Percentiles rank a stretch among this genome's conserved stretches.
Evolutionary conservation across 805 yeast genomes (phyloP).

Genomic region (Saccharomyces cerevisiae): DNA sequence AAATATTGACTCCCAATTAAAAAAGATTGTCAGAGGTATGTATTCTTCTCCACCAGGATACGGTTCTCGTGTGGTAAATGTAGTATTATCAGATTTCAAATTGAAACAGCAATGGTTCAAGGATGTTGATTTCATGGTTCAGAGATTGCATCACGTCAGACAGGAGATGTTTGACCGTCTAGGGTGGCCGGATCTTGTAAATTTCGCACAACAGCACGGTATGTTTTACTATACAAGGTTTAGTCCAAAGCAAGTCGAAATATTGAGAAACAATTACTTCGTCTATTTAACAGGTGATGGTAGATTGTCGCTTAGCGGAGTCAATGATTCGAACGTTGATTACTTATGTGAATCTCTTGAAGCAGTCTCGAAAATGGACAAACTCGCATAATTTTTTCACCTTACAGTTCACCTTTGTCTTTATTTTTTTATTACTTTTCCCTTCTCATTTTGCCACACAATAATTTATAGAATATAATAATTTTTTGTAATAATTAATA

Average conservation of each 20-base stretch:
- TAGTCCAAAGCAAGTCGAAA: slow-evolving; percentile 56
- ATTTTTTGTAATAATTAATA: neutral
- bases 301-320: slow-evolving; percentile 83
- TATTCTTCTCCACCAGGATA: slow-evolving; percentile 93
- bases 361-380: slow-evolving; percentile 3
- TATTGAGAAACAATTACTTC: slow-evolving; percentile 60
- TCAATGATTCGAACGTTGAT: slow-evolving; percentile 72
- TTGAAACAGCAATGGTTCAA: slow-evolving; percentile 68
- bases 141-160: slow-evolving; percentile 71
- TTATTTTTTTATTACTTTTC: neutral
- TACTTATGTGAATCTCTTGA: slow-evolving; percentile 31
- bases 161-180: slow-evolving; percentile 50
- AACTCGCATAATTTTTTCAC: neutral
- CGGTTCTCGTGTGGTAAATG: slow-evolving; percentile 83
- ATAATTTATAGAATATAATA: neutral
- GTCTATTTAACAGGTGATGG: slow-evolving; percentile 88
- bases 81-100: slow-evolving; percentile 53
- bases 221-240: slow-evolving; percentile 95
- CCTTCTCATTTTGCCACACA: neutral
- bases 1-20: slow-evolving; percentile 67
- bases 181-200: slow-evolving; percentile 78
- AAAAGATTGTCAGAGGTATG: slow-evolving; percentile 74
- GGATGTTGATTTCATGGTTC: slow-evolving; percentile 73
- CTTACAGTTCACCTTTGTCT: neutral
- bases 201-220: slow-evolving; percentile 62